These are phyloP conservation scores for Furcasterigmium sp. DNA, from an alignment of 2,329 filamentous ascomycete species.

Conservation along the genomic window DNA sequence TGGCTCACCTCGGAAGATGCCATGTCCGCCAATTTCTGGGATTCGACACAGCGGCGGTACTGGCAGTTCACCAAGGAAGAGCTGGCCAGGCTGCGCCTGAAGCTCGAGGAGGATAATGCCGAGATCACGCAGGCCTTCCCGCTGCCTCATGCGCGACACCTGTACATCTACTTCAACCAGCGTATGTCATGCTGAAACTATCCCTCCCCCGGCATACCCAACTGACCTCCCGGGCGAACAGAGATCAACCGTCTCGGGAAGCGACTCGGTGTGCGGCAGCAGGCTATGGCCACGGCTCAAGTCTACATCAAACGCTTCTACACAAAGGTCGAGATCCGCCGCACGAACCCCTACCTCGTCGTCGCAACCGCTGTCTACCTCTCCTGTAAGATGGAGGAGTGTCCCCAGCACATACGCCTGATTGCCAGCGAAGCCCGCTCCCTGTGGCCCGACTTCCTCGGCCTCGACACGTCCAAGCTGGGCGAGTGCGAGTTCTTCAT, in stretches of 20 bases:
- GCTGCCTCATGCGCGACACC: conserved; percentile 72
- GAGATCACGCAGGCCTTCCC: conserved; percentile 73
- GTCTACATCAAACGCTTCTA: conserved; percentile 95
- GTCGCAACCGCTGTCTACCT: conserved; percentile 92
- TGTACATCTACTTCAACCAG: conserved; percentile 89
- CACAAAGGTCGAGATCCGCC: conserved; percentile 80
- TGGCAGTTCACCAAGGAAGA: conserved; percentile 76
- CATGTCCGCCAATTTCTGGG: conserved; percentile 97
- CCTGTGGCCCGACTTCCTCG: conserved; percentile 75
- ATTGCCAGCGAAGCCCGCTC: conserved; percentile 81
- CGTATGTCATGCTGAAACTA: conserved; percentile 41
- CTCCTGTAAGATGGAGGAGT: conserved; percentile 97
- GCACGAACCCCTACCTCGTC: conserved; percentile 89
- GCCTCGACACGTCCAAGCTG: conserved; percentile 73
- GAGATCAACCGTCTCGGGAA: conserved; percentile 80
- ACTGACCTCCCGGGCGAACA: conserved; percentile 24
- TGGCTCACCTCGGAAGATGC: conserved; percentile 4
- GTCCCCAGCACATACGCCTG: conserved; percentile 89
- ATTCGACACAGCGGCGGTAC: conserved; percentile 81
- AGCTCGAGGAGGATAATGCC: conserved; percentile 72
- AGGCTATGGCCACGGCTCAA: conserved; percentile 89
- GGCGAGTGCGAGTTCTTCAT: conserved; percentile 93
- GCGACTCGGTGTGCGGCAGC: conserved; percentile 79
- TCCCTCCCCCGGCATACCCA: background rate
- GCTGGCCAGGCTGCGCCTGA: conserved; percentile 68